Evolutionary conservation across 129 eudicot species (phyloP), one percentile per base, ranked within the genome.

Genomic region (Saussurea involucrata): DNA sequence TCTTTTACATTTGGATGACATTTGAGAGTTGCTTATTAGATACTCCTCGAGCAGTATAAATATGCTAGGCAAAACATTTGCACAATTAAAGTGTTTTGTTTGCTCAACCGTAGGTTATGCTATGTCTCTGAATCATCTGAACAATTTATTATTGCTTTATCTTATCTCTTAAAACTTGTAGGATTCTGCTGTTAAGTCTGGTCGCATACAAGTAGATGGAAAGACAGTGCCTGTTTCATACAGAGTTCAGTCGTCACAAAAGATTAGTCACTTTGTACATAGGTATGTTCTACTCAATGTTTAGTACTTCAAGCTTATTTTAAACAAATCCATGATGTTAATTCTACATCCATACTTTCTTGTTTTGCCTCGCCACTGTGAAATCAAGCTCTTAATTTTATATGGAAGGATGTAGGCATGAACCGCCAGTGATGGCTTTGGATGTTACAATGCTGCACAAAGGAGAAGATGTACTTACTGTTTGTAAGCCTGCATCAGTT

Each of bases 161-260:
- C 65, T 36, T 76, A 69, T 31, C 18, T 78, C 10, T 69, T 24
- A 36, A 49, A 76, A 44, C 42, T 63, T 78, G 74, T 84, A 93
- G 98, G 96, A 87, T 75, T 87, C 87, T 74, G 98, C 98, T 75
- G 96, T 91, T 58, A 88, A 91, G 72, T 81, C 88, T 85, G 98
- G 98, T 37, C 91, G 98, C 63, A 95, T 95, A 82, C 94, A 91
- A 82, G 98, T 95, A 34, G 92, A 95, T 84, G 98, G 96, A 69
- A 79, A 87, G 83, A 86, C 65, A 5, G 97, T 95, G 63, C 81
- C 96, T 33, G 28, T 82, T 66, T 89, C 88, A 7, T 80, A 89
- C 78, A 84, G 82, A 78, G 97, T 95, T 72, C 87, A 82, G 79
- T 53, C 97, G n/a, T 95, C 98, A 20, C 96, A 95, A 82, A 95